Conservation (phyloP, 768 basidiomycete species). For the Collybiopsis confluens region DNA sequence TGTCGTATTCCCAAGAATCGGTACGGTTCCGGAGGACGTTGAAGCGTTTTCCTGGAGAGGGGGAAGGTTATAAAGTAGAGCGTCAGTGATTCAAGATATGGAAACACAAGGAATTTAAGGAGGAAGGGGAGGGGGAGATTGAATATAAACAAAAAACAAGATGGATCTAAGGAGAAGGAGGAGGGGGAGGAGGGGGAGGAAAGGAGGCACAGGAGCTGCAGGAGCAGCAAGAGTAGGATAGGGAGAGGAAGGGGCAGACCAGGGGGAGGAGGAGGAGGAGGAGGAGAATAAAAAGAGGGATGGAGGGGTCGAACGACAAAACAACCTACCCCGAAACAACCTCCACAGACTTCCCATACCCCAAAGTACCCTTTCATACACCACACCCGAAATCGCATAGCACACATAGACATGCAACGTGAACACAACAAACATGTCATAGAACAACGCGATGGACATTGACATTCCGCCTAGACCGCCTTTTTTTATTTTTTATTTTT, state of each 20-base stretch:
- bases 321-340: constrained; percentile 81
- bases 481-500: no score
- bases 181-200: no score
- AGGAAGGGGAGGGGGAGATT: neutral
- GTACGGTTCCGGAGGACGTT: constrained; percentile 85
- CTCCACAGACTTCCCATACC: constrained; percentile 75
- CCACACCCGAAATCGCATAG: constrained; percentile 55
- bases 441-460: constrained; percentile 57
- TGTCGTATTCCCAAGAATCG: constrained; percentile 86
- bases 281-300: neutral
- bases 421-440: constrained; percentile 62
- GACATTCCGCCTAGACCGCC: constrained; percentile 44
- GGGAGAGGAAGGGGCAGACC: neutral
- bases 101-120: neutral
- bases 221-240: no score
- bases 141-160: neutral
- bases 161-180: no score
- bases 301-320: no score
- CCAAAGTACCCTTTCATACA: constrained; percentile 59
- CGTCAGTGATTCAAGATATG: no score
- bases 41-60: constrained; percentile 63
- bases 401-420: constrained; percentile 72
- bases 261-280: neutral
- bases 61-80: neutral
- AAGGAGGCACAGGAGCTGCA: no score